Evolutionary conservation across 768 basidiomycete genomes (phyloP), one percentile per base, ranked within the genome.

Genomic region (Amanita pallidorosea): DNA sequence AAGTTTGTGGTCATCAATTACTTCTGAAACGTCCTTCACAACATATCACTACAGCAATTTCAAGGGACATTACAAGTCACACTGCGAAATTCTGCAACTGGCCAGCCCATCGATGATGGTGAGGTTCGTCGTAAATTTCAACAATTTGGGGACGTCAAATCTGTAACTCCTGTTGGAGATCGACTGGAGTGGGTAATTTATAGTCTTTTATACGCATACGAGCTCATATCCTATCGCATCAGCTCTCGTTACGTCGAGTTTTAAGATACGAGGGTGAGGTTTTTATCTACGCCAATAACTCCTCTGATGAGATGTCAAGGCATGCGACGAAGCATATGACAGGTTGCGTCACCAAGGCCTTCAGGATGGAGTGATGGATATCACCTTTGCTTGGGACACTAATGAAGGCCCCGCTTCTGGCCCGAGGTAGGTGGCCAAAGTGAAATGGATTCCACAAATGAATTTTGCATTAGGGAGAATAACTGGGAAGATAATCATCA

Each of bases 201-300:
- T 1, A 33, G 12, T 5, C 5, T 33, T 33, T 13, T 49, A 37
- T 23, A 12, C 31, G 37, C 25, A 3, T 48, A 3, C 35, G 34
- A 23, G 7, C 33, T 33, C 4, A 33, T 6, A 13, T 25, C 36
- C 37, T 12, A 49, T n/a, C 33, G 20, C 36, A 37, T 0, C 53
- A 97, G 92, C 57, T 87, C 90, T 58, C 83, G 88, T 53, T 82
- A 88, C 56, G 86, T 98, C n/a, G 93, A 98, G 62, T 93, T 82
- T 61, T 99, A 84, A 61, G 96, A 99, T 61, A 88, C 79, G 20
- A 70, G 91, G 63, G 91, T 88, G 56, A 63, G 81, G 58, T 37
- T 44, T 15, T 34, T 42, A 29, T 34, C 22, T 50, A 47, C 38
- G 17, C 7, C 34, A 12, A 33, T 4, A 34, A 41, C 4, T 36